These are phyloP conservation scores for Entomortierella chlamydospora DNA, from an alignment of 192 early-diverging fungal species.

Conservation along the genomic window DNA sequence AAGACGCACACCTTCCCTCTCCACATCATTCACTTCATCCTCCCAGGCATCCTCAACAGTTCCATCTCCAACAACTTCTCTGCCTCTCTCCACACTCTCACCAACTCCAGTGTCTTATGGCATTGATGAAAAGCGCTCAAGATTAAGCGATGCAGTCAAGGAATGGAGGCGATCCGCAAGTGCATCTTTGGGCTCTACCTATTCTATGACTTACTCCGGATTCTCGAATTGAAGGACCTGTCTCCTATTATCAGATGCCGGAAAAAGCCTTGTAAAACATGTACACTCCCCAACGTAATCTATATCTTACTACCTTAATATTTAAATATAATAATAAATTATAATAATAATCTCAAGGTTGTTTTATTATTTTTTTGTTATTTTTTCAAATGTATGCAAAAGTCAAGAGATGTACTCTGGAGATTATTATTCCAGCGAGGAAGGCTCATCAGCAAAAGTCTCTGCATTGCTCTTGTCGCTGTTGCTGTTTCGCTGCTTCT, in stretches of 20 bases:
- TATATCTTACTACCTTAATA: no score
- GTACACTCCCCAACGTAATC: no score
- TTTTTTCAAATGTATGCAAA: no score
- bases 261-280: not conserved
- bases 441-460: not conserved
- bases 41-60: conserved; percentile 13
- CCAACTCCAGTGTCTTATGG: conserved; percentile 2
- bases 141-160: conserved; percentile 36
- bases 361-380: no score
- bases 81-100: not conserved
- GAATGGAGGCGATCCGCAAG: conserved; percentile 41
- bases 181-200: not conserved
- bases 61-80: conserved; percentile 26
- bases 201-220: not conserved
- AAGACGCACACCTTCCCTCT: conserved; percentile 17
- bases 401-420: no score
- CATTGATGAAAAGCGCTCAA: conserved; percentile 38
- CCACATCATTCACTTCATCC: conserved; percentile 4
- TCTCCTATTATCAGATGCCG: not conserved
- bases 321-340: conserved; percentile 1
- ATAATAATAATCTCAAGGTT: not conserved
- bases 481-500: conserved; percentile 4
- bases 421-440: no score
- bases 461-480: not conserved
- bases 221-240: not conserved